phyloP scores from a whole-genome alignment of 495 filamentous ascomycete species.

The Penicillium tannophilum region DNA sequence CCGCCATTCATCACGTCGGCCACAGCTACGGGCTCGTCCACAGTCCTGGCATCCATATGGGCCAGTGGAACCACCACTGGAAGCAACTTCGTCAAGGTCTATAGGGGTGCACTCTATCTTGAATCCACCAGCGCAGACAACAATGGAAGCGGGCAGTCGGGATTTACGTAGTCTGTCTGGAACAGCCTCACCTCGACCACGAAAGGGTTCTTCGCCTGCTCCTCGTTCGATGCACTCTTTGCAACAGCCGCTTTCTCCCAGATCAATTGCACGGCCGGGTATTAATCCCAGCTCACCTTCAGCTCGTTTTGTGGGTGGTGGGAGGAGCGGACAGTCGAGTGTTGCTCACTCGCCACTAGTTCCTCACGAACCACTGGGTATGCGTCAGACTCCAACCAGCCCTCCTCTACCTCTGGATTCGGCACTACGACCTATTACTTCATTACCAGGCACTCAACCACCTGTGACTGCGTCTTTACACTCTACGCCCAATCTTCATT shows the following conservation, averaged over 20 bases:
- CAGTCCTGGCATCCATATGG: slow-evolving; percentile 44
- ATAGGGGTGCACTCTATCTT: slow-evolving; percentile 55
- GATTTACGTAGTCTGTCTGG: slow-evolving; percentile 31
- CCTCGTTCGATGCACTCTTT: slow-evolving; percentile 35
- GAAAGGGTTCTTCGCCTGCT: slow-evolving; percentile 38
- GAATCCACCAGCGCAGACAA: slow-evolving; percentile 45
- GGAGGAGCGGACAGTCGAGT: slow-evolving; percentile 46
- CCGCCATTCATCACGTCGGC: slow-evolving; percentile 28
- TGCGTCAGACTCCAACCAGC: slow-evolving; percentile 29
- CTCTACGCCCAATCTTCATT: slow-evolving; percentile 44
- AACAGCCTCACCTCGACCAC: slow-evolving; percentile 32
- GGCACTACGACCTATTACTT: slow-evolving; percentile 27
- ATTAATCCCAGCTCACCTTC: slow-evolving; percentile 68
- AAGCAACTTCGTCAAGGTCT: slow-evolving; percentile 40
- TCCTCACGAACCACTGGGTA: slow-evolving; percentile 36
- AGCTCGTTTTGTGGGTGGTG: slow-evolving; percentile 38
- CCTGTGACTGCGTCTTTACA: slow-evolving; percentile 38
- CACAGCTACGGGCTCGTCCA: slow-evolving; percentile 35
- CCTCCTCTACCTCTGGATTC: slow-evolving; percentile 37
- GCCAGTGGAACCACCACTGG: slow-evolving; percentile 43
- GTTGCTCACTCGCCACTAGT: slow-evolving; percentile 50
- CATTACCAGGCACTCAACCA: slow-evolving; percentile 34
- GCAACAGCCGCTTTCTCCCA: slow-evolving; percentile 42
- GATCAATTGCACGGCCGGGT: slow-evolving; percentile 51
- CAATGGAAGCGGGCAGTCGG: slow-evolving; percentile 17